Evolutionary conservation across 805 yeast genomes (phyloP).

Genomic region (Isabelozyma heimii): DNA sequence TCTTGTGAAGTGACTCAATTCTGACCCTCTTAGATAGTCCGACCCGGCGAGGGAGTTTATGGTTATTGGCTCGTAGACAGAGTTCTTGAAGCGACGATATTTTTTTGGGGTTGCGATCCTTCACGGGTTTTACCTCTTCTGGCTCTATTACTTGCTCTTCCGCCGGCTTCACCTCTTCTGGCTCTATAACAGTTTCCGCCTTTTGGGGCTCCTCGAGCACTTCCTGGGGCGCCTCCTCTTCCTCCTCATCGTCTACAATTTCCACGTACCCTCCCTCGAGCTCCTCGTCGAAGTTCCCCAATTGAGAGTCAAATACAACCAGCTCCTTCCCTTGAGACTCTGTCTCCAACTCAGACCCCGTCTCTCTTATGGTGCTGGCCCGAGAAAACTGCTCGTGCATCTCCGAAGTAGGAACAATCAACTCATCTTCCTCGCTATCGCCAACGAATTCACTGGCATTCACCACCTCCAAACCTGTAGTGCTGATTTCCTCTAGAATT

Average conservation of each 20-base stretch:
- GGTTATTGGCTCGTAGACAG: slow-evolving; percentile 10
- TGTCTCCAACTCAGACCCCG: background rate
- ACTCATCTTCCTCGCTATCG: background rate
- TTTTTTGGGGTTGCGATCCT: background rate
- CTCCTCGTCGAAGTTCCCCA: background rate
- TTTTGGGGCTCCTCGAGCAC: too few relatives aligned
- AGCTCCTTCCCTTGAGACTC: background rate
- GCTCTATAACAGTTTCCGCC: too few relatives aligned
- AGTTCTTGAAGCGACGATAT: slow-evolving; percentile 12
- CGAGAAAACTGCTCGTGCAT: background rate
- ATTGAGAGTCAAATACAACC: background rate
- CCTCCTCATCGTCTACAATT: background rate
- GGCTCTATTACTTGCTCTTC: background rate
- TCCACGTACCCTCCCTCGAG: background rate
- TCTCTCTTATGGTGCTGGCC: background rate
- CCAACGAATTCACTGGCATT: background rate
- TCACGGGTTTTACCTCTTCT: background rate
- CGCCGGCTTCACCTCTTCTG: background rate
- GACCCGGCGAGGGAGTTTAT: slow-evolving; percentile 12
- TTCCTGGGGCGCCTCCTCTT: background rate
- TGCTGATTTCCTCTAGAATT: background rate
- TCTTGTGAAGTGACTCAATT: slow-evolving; percentile 22
- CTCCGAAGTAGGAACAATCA: background rate
- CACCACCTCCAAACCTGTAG: background rate
- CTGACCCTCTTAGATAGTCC: slow-evolving; percentile 22